phyloP scores from a whole-genome alignment of 2,329 filamentous ascomycete genomes.

The Epichloe aotearoae region DNA sequence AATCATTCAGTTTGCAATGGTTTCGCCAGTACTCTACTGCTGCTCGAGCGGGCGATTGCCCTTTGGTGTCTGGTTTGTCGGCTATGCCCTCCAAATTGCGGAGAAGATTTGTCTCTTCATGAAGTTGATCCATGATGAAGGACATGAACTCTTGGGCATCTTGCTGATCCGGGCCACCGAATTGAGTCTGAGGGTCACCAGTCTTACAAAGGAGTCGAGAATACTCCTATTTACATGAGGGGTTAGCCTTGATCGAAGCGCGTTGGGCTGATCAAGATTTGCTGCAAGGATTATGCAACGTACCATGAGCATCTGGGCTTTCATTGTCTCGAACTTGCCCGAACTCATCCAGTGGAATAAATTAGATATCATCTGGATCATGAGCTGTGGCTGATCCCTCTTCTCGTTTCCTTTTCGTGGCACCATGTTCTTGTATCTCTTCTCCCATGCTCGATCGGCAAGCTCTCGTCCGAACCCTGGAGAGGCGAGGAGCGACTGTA shows the following conservation, averaged over 20 bases:
- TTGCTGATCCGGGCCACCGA: conserved; percentile 67
- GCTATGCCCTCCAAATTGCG: conserved; percentile 27
- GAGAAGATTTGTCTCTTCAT: conserved; percentile 66
- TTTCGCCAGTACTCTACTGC: conserved; percentile 61
- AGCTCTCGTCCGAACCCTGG: conserved; percentile 52
- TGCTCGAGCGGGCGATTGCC: conserved; percentile 33
- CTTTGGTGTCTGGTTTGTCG: conserved; percentile 19
- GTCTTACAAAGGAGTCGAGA: conserved; percentile 24
- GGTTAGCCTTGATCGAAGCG: not conserved
- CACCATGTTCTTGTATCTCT: conserved; percentile 45
- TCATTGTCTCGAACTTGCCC: conserved; percentile 36
- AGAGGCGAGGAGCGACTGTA: conserved; percentile 73
- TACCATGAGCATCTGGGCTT: conserved; percentile 45
- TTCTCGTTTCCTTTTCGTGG: conserved; percentile 48
- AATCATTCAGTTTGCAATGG: conserved; percentile 55
- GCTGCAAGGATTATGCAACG: conserved; percentile 11
- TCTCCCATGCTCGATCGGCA: conserved; percentile 44
- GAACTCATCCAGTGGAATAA: conserved; percentile 44
- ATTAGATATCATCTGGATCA: conserved; percentile 46
- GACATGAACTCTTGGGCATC: conserved; percentile 84
- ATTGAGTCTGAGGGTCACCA: conserved; percentile 27
- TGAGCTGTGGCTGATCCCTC: conserved; percentile 40
- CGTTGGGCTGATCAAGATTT: not conserved
- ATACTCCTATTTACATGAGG: conserved; percentile 35
- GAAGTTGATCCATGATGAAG: conserved; percentile 68